phyloP scores from a whole-genome alignment of 352 stramenopile genomes.

The Globisporangium parvum region DNA sequence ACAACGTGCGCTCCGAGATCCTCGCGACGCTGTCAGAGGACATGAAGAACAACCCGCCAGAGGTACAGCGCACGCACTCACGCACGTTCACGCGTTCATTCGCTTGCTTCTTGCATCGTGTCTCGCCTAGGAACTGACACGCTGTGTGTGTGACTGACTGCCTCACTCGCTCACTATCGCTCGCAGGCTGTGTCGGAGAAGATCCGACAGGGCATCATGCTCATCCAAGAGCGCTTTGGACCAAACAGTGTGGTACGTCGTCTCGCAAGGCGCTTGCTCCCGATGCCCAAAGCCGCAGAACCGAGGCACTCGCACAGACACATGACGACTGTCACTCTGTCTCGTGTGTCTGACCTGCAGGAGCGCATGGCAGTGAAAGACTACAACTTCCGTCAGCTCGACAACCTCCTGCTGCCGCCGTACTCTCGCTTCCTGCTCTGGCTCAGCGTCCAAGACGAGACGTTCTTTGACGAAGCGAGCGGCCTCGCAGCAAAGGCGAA shows the following conservation, averaged over 20 bases:
- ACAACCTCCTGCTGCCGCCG: constrained; percentile 79
- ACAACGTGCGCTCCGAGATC: constrained; percentile 71
- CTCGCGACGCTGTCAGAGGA: constrained; percentile 61
- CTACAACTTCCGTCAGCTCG: constrained; percentile 87
- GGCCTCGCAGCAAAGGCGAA: constrained; percentile 33
- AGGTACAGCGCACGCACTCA: constrained; percentile 19
- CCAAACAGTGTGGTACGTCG: constrained; percentile 73
- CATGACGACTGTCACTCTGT: too few species aligned
- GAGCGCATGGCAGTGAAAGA: constrained; percentile 83
- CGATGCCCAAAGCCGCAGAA: too few species aligned
- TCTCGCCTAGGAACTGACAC: neutral
- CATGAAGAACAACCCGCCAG: constrained; percentile 53
- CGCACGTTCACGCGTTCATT: neutral
- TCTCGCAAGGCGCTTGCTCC: too few species aligned
- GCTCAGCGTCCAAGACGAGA: constrained; percentile 84
- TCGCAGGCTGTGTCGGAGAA: constrained; percentile 49
- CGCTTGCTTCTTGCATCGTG: neutral
- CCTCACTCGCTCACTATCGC: constrained; percentile 3
- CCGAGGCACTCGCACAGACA: too few species aligned
- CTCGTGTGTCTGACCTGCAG: constrained; percentile 13
- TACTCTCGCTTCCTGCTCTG: constrained; percentile 87
- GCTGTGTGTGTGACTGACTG: too few species aligned
- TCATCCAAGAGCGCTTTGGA: constrained; percentile 79
- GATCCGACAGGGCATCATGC: constrained; percentile 67
- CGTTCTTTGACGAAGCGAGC: constrained; percentile 75